Conservation (phyloP, 225 moss, liverwort and hornwort genomes). For the Rhytidiadelphus loreus region DNA sequence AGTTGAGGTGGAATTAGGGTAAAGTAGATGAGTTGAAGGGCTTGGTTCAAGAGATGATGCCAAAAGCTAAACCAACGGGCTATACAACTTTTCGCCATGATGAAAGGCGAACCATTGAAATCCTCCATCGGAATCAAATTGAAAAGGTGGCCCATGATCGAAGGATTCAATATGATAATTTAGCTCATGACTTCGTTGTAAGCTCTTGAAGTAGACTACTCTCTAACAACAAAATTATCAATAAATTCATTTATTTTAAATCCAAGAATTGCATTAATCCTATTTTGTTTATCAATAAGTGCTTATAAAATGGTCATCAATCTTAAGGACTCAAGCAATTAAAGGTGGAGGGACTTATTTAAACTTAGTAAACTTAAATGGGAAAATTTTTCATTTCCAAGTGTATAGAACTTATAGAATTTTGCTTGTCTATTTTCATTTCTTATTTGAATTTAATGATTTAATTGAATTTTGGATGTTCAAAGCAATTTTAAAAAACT, state of each 20-base stretch:
- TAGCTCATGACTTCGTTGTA: constrained; percentile 13
- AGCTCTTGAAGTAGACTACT: background rate
- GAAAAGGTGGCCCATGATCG: constrained; percentile 9
- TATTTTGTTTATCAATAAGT: background rate
- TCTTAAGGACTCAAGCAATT: too few species aligned
- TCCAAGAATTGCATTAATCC: background rate
- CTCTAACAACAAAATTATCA: background rate
- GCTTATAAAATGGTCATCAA: background rate
- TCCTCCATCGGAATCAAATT: constrained; percentile 15
- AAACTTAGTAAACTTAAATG: background rate
- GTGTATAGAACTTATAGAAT: too few species aligned
- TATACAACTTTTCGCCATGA: constrained; percentile 6
- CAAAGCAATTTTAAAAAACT: background rate
- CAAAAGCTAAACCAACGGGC: background rate
- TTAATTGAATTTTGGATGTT: background rate
- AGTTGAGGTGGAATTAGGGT: background rate
- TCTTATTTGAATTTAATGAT: background rate
- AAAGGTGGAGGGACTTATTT: background rate
- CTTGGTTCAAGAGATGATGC: constrained; percentile 13
- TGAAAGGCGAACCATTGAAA: constrained; percentile 13
- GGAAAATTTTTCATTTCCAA: background rate
- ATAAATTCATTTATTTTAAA: too few species aligned
- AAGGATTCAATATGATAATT: constrained; percentile 3
- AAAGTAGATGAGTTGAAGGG: constrained; percentile 21
- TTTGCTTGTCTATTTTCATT: too few species aligned